Conservation (phyloP, 2,329 filamentous ascomycete genomes). For the Fusarium sterilihyphosum region DNA sequence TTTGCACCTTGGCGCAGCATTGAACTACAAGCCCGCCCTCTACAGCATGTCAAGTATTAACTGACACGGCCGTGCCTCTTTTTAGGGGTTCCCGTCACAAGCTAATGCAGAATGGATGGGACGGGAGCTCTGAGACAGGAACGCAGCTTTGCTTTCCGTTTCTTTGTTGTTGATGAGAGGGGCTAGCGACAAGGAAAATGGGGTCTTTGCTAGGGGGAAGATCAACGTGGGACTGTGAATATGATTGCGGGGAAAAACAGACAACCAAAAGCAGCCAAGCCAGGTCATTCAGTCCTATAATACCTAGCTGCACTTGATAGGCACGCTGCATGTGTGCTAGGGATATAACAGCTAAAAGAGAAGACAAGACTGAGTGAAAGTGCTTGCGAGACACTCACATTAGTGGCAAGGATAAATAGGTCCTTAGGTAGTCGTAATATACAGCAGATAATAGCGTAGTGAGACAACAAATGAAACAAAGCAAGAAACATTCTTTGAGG, state of each 20-base stretch:
- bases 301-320: neutral
- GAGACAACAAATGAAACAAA: neutral
- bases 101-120: slow-evolving; percentile 22
- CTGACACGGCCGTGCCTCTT: neutral
- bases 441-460: neutral
- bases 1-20: neutral
- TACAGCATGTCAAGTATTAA: neutral
- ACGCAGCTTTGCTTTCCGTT: slow-evolving; percentile 4
- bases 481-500: neutral
- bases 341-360: neutral
- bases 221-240: neutral
- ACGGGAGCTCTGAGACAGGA: neutral
- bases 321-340: neutral
- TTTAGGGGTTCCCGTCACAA: neutral
- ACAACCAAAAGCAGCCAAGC: slow-evolving; percentile 14
- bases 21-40: neutral
- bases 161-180: slow-evolving; percentile 5
- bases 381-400: neutral
- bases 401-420: too few species aligned
- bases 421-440: neutral
- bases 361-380: neutral
- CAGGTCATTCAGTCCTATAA: neutral
- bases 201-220: slow-evolving; percentile 12
- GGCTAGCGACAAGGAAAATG: neutral
- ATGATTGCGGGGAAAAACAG: slow-evolving; percentile 14